Base-by-base conservation (phyloP, 306 rosid genomes). In the Vigna trinervia region DNA sequence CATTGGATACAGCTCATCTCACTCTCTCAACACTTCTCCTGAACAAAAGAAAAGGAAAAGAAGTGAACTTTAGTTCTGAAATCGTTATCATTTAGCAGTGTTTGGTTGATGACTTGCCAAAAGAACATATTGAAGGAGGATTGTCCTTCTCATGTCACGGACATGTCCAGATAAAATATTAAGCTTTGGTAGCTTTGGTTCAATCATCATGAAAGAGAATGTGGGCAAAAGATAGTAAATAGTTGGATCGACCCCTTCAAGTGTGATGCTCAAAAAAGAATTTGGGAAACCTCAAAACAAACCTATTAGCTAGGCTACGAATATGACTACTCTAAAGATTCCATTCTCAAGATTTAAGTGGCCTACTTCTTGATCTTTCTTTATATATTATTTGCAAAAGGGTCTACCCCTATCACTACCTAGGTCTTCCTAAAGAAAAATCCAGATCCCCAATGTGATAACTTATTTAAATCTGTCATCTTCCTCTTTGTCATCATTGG, bases 361-460 rank as follows among this genome's bases (percentile, higher is more conserved):
- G 41, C 74, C 57, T 59, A 61, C 80, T 75, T 73, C 58, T 23
- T 84, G 82, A 64, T 79, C 61, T 82, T 82, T 84, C 68, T 77
- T 73, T 80, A 46, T 46, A 43, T 68, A 76, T 70, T 71, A 80
- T 73, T 72, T 67, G 77, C 53, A 64, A 83, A 68, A 75, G 83
- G 80, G 80, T 70, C 56, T 71, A 61, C 64, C 9, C 72, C 60
- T 71, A 66, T 77, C 74, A 66, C 69, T 57, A 69, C 75, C 54
- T 53, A 69, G 83, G 59, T 48, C 79, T 71, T 80, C 61, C 81
- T 53, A 86, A 82, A 82, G 91, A 87, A 88, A 87, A 82, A 71
- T 74, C 57, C 48, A 74, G 84, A 85, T 79, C 74, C 56, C 85
- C 84, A 77, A 85, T 73, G 85, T 69, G 93, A 90, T 92, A 88